Percentiles rank a stretch among this genome's conserved stretches.
phyloP scores from a whole-genome alignment of 2,329 filamentous ascomycete species.

The Aspergillus felis region DNA sequence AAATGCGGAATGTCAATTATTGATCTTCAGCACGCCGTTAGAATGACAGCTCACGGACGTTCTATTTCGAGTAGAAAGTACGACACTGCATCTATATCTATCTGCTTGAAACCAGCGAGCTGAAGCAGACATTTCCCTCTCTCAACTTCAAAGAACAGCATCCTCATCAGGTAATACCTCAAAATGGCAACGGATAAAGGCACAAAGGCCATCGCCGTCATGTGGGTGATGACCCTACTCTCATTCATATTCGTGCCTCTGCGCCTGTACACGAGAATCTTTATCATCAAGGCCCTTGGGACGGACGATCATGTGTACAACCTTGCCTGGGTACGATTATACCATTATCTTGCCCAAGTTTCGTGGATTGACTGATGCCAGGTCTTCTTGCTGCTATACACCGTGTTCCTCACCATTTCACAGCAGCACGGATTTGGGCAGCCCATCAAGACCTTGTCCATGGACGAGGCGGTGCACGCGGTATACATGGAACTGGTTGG shows the following conservation, averaged over 20 bases:
- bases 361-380: neutral
- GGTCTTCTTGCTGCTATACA: constrained; percentile 25
- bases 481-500: constrained; percentile 18
- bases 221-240: constrained; percentile 22
- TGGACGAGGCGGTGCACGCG: constrained; percentile 24
- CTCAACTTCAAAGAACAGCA: neutral
- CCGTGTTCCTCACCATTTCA: constrained; percentile 29
- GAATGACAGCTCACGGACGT: too few relatives aligned
- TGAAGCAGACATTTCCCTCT: neutral
- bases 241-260: constrained; percentile 22
- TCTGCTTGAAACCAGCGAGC: neutral
- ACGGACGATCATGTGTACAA: constrained; percentile 34
- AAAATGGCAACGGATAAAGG: constrained; percentile 14
- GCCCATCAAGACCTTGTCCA: constrained; percentile 15
- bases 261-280: constrained; percentile 20
- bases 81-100: too few relatives aligned
- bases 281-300: constrained; percentile 33
- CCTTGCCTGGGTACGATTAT: constrained; percentile 25
- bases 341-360: neutral
- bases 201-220: constrained; percentile 14
- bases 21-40: too few relatives aligned
- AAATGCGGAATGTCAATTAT: too few relatives aligned
- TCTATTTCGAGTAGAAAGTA: too few relatives aligned
- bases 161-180: neutral
- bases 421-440: constrained; percentile 35